A percentile compares a stretch with the other conserved stretches of the same genome.
These are phyloP conservation scores for Ormosia semicastrata DNA, from an alignment of 306 rosid genomes.

Conservation along the genomic window DNA sequence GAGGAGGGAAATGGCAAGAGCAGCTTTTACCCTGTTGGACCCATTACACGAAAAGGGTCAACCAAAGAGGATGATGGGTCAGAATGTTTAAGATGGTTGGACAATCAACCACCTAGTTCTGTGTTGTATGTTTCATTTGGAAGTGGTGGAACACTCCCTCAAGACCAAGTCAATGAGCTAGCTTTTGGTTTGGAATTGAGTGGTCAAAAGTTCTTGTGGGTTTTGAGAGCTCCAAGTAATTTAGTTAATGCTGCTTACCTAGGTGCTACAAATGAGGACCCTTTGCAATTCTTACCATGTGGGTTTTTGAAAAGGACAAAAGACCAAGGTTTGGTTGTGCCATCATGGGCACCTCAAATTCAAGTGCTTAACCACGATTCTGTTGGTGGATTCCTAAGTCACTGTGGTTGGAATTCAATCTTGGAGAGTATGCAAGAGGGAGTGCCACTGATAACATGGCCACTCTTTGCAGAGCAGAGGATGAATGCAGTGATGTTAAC, in stretches of 20 bases:
- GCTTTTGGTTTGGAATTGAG: conserved; percentile 45
- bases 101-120: conserved; percentile 21
- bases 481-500: conserved; percentile 12
- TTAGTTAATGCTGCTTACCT: conserved; percentile 30
- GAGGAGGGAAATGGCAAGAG: background rate
- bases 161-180: conserved; percentile 29
- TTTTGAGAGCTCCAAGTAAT: conserved; percentile 33
- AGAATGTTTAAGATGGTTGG: conserved; percentile 31
- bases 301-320: conserved; percentile 35
- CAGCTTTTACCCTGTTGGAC: conserved; percentile 26
- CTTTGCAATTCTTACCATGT: conserved; percentile 28
- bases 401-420: conserved; percentile 29
- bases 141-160: conserved; percentile 50
- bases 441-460: conserved; percentile 24
- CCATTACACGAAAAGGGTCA: conserved; percentile 35
- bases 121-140: conserved; percentile 46
- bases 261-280: background rate
- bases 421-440: conserved; percentile 21
- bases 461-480: conserved; percentile 33
- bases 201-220: conserved; percentile 43
- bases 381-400: conserved; percentile 28
- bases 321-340: conserved; percentile 35
- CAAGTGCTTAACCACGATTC: conserved; percentile 27
- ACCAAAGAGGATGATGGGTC: background rate
- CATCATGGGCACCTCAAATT: conserved; percentile 43